Base-by-base conservation (phyloP, 352 stramenopile species). In the Peronosclerospora sorghi region DNA sequence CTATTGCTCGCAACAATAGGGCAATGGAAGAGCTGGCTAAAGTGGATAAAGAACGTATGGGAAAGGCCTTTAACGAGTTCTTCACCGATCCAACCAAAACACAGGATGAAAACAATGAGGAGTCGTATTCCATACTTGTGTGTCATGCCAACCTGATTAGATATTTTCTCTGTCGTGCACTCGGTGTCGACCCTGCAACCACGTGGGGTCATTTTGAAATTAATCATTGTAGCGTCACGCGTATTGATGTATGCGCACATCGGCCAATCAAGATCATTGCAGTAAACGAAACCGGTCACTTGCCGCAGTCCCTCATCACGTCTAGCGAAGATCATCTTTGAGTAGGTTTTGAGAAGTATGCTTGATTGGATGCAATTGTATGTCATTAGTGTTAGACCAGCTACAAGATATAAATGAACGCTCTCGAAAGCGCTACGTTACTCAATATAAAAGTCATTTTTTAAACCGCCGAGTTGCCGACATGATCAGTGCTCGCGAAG, bases 151-250 rank as follows among this genome's bases (percentile, higher is more conserved):
- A 91, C 49, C 32, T 91, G 23, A 91, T 91, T 44, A 65, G 78
- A 36, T 91, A 76, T 47, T 85, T 91, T 32, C 50, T 91, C 20
- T 91, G 78, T 44, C 73, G 73, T 37, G 73, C 75, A 7, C 57
- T 91, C 35, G 68, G 73, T 9, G 65, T 88, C 12, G 56, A 65
- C 15, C 56, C 78, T 10, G 41, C 55, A 8, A 73, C 67, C 10
- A 70, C 68, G 7, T 91, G 78, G 78, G 75, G 75, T 21, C 72
- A 86, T 46, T 83, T 91, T 35, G 78, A 88, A 56, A 87, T 91
- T 55, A 88, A 91, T 41, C 75, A 91, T 46, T 91, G 78, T 49
- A 57, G 75, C 48, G 62, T 91, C 53, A 86, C 78, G 18, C 73
- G 75, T 20, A 77, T 91, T 35, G 76, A 88, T 30, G 54, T 88